Percentiles rank a stretch among this genome's conserved stretches.
phyloP scores from a whole-genome alignment of 2,329 filamentous ascomycete species.

The Phoma sp. region DNA sequence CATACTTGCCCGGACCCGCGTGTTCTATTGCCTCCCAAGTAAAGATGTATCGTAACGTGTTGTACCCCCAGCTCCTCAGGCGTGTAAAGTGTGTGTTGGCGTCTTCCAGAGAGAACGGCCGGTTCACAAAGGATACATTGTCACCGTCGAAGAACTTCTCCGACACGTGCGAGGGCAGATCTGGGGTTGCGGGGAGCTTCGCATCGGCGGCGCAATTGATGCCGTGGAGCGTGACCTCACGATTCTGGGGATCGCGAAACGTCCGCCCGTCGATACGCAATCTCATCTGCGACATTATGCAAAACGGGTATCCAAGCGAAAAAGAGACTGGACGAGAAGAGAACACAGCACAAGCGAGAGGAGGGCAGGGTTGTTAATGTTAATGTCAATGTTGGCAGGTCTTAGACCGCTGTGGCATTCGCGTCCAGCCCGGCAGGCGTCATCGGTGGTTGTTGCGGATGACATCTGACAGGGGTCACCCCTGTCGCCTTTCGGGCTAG shows the following conservation, averaged over 20 bases:
- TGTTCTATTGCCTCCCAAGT: slow-evolving; percentile 99
- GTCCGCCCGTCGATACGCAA: slow-evolving; percentile 83
- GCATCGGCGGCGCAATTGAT: slow-evolving; percentile 93
- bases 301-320: not conserved
- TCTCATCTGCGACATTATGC: slow-evolving; percentile 72
- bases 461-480: slow-evolving; percentile 6
- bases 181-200: slow-evolving; percentile 83
- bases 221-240: slow-evolving; percentile 86
- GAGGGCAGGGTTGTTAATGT: too few relatives aligned
- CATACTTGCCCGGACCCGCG: slow-evolving; percentile 86
- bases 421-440: slow-evolving; percentile 6
- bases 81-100: slow-evolving; percentile 86
- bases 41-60: slow-evolving; percentile 94
- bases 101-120: slow-evolving; percentile 83
- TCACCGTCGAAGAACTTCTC: slow-evolving; percentile 92
- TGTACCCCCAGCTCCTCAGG: slow-evolving; percentile 89
- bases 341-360: not conserved
- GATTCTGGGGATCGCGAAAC: slow-evolving; percentile 81
- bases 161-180: slow-evolving; percentile 78
- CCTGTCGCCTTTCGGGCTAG: not conserved
- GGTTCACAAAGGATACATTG: slow-evolving; percentile 83
- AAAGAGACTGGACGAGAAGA: not conserved
- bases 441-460: slow-evolving; percentile 7
- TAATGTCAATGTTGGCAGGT: not conserved
- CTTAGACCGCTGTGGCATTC: slow-evolving; percentile 6